Conservation (phyloP, 257 asterid genomes). For the Anisodus tanguticus region DNA sequence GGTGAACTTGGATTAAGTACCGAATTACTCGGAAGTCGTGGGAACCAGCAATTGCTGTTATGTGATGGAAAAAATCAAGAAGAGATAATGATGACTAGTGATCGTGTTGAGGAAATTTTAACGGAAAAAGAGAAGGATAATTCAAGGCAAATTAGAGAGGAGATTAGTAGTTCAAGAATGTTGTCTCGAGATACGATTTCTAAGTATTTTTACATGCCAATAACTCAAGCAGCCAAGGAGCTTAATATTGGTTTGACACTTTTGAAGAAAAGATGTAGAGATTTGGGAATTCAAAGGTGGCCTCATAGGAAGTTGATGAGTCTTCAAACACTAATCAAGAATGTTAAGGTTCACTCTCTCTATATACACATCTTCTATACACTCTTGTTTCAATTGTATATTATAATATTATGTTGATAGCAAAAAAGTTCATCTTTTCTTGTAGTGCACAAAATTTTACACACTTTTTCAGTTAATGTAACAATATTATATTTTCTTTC, state of each 20-base stretch:
- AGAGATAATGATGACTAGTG: neutral
- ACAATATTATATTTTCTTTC: neutral
- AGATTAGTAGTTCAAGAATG: slow-evolving; percentile 33
- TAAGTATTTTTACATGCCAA: slow-evolving; percentile 77
- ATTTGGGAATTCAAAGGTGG: slow-evolving; percentile 83
- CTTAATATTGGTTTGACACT: slow-evolving; percentile 82
- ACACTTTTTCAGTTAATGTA: neutral
- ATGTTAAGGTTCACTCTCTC: slow-evolving; percentile 60
- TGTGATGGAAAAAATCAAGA: slow-evolving; percentile 26
- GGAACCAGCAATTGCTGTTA: slow-evolving; percentile 30
- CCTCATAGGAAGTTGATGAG: slow-evolving; percentile 91
- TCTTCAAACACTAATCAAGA: slow-evolving; percentile 80
- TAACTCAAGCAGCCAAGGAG: slow-evolving; percentile 74
- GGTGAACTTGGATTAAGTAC: slow-evolving; percentile 28
- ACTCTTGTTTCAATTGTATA: no score
- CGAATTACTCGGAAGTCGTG: neutral
- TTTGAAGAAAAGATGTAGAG: slow-evolving; percentile 83
- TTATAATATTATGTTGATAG: no score
- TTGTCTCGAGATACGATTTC: slow-evolving; percentile 56
- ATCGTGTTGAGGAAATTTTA: neutral
- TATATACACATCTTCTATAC: neutral
- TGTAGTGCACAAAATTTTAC: no score
- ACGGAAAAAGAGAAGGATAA: slow-evolving; percentile 21
- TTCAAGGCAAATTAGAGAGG: slow-evolving; percentile 30
- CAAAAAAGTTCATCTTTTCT: no score